Evolutionary conservation across 192 early-diverging fungal genomes (phyloP), one percentile per base, ranked within the genome.

Genomic region (Geosiphon pyriformis): DNA sequence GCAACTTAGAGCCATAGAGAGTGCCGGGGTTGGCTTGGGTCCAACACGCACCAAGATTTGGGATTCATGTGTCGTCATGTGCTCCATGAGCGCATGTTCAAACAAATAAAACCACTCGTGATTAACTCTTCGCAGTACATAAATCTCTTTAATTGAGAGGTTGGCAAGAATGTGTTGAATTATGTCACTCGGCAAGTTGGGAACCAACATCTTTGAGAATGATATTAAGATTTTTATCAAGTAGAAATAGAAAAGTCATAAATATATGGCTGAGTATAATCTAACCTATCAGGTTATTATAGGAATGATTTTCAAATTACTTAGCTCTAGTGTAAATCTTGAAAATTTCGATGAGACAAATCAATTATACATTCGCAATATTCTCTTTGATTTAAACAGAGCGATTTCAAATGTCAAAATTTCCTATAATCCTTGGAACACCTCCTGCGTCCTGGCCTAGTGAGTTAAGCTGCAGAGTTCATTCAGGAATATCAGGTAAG

Each of bases 41-140:
- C 60, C 60, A 48, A 32, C 37, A 22, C 46, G 34, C 23, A 61
- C 7, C 7, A 37, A 25, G 8, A 61, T 10, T 48, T 48, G 37
- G 22, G 60, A 61, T 6, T 35, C 20, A 2, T 22, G 33, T 7
- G 22, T 29, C 10, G n/a, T 37, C 27, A 61, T 37, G 22, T 61
- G 60, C 18, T 29, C 37, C n/a, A 61, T 35, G n/a, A 61, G 20
- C 12, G 60, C 60, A 46, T 61, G 60, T 18, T 61, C 60, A 46
- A 32, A 61, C 20, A 61, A 23, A 61, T 6, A 23, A 25, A 46
- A 61, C 60, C 60, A 61, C 46, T 27, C 60, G 11, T 29, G 31
- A 48, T 46, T 61, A 18, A 61, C 60, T 48, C 60, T n/a, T 35
- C 35, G 31, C 11, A 61, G 33, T 29, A 32, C 20, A 46, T 61